A percentile compares a stretch with the other conserved stretches of the same genome.
Conservation (phyloP, 176 grass and related monocot genomes). For the Paspalum notatum region DNA sequence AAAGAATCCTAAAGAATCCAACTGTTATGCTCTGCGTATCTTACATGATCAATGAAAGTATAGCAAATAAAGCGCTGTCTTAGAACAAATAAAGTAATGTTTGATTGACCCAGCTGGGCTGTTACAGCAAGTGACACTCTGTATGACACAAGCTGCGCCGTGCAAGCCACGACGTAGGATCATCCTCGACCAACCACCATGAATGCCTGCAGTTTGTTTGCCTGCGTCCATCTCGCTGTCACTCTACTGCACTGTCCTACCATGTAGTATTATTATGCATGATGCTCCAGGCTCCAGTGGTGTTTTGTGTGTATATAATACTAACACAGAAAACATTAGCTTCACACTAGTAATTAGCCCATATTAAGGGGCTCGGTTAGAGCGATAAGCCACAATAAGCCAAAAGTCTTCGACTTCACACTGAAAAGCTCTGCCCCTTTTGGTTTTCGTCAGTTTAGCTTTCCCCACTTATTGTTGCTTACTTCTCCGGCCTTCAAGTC, state of each 20-base stretch:
- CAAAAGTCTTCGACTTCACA: slow-evolving; percentile 13
- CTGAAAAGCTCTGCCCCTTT: neutral
- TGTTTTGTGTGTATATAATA: slow-evolving; percentile 30
- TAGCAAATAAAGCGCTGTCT: neutral
- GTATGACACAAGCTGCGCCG: slow-evolving; percentile 35
- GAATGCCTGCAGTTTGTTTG: slow-evolving; percentile 35
- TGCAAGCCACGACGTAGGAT: slow-evolving; percentile 39
- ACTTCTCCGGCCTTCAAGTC: neutral
- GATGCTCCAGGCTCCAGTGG: slow-evolving; percentile 7
- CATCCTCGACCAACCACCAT: slow-evolving; percentile 47
- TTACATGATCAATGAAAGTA: slow-evolving; percentile 17
- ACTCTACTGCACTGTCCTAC: slow-evolving; percentile 34
- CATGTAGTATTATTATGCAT: slow-evolving; percentile 23
- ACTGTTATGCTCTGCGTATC: slow-evolving; percentile 9
- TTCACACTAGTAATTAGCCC: slow-evolving; percentile 20
- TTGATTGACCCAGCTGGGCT: slow-evolving; percentile 30
- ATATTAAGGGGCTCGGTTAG: slow-evolving; percentile 28
- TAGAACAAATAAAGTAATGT: neutral
- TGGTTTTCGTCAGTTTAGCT: slow-evolving; percentile 1
- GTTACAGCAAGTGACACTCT: slow-evolving; percentile 28
- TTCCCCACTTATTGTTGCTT: slow-evolving; percentile 33
- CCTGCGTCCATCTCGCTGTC: slow-evolving; percentile 49
- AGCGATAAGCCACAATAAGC: slow-evolving; percentile 1
- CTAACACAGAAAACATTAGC: slow-evolving; percentile 33
- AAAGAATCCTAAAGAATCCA: slow-evolving; percentile 30